These are phyloP conservation scores for Backusella macrospora DNA, from an alignment of 192 early-diverging fungal species.

Conservation along the genomic window DNA sequence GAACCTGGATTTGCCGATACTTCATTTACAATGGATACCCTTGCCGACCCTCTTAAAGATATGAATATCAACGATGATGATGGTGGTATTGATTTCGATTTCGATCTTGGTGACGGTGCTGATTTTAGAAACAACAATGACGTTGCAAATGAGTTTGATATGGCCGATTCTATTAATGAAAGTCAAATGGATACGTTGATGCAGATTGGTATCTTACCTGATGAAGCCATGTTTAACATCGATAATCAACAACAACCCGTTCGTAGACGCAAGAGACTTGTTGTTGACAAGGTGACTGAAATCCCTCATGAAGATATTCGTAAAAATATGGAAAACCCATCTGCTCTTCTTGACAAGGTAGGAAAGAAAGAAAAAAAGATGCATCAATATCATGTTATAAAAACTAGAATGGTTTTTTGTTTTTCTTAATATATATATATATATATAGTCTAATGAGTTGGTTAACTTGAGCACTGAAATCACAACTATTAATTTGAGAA, in stretches of 20 bases:
- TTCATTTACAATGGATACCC: constrained; percentile 37
- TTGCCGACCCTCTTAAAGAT: constrained; percentile 30
- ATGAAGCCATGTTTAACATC: constrained; percentile 6
- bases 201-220: constrained; percentile 16
- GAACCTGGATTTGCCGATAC: constrained; percentile 47
- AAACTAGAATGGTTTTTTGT: background rate
- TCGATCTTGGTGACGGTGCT: constrained; percentile 28
- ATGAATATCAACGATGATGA: constrained; percentile 45
- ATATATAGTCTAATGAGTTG: background rate
- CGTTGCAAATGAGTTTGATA: constrained; percentile 10
- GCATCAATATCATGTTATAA: background rate
- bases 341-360: constrained; percentile 51
- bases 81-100: constrained; percentile 39
- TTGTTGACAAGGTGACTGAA: constrained; percentile 73
- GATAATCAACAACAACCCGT: background rate
- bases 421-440: background rate
- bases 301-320: constrained; percentile 57
- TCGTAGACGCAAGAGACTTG: constrained; percentile 55
- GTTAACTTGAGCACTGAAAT: background rate
- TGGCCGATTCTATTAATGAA: constrained; percentile 12
- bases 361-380: background rate
- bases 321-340: constrained; percentile 57
- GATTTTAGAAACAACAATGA: background rate
- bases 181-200: constrained; percentile 19
- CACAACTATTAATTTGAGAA: background rate